Evolutionary conservation across 2,329 filamentous ascomycete genomes (phyloP), one percentile per base, ranked within the genome.

Genomic region (Colletotrichum simmondsii): DNA sequence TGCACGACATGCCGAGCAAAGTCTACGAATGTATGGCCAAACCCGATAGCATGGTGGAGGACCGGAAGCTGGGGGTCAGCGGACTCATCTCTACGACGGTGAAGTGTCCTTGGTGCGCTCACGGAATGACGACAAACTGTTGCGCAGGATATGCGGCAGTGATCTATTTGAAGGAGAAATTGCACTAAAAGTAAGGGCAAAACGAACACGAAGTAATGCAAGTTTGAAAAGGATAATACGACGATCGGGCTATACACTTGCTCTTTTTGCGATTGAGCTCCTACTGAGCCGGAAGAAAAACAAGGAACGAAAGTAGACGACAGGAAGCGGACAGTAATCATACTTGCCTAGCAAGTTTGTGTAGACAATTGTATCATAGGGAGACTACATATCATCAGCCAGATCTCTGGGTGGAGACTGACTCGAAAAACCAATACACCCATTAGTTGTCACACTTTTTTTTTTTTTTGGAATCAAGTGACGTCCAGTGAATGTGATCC

Each of bases 81-180:
- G 89, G 89, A 1, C 83, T 87, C 7, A 86, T 92, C 57, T 90
- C 87, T 10, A 91, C 91, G 75, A 89, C 87, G 77, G 89, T 93
- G 30, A 89, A 88, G 75, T 94, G 92, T 79, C 92, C 92, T 10
- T 94, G 92, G 92, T 94, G 92, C 79, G 85, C 85, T 56, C 92
- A 94, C 82, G 88, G 88, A 62, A 94, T 94, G 92, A 91, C 86
- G 75, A 92, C 88, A 16, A 84, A 82, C 71, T 94, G 92, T 81
- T 94, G 92, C 79, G 87, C 91, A 12, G 92, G 92, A 8, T 92
- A 92, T 82, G 89, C 90, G 12, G 90, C 92, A 1, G 86, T 92
- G 57, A 88, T 94, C 4, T 89, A 92, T 74, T 82, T 94, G 76
- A 89, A 89, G 77, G 91, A 94, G 80, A 88, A 89, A 73, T 79